Evolutionary conservation across 1,284 basidiomycete genomes (phyloP).

Genomic region (Taiwanofungus camphoratus): DNA sequence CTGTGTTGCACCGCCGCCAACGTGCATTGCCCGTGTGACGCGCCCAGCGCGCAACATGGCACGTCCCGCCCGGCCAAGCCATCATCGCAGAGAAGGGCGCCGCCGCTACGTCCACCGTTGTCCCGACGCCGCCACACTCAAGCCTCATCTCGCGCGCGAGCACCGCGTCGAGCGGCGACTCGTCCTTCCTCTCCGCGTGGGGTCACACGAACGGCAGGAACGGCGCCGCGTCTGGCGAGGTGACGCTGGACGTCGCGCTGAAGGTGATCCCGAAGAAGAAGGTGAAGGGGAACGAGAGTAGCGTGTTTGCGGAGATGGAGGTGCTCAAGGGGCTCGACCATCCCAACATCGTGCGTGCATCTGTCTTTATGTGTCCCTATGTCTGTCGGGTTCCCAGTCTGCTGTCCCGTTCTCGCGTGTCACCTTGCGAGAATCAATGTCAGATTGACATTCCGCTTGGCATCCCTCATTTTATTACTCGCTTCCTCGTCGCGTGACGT

Average conservation of each 20-base stretch:
- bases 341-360: constrained; percentile 73
- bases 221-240: constrained; percentile 12
- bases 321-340: constrained; percentile 84
- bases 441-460: too few species aligned
- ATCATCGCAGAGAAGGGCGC: constrained; percentile 55
- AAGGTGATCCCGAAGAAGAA: constrained; percentile 91
- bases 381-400: too few species aligned
- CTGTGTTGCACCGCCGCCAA: neutral
- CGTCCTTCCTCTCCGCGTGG: constrained; percentile 15
- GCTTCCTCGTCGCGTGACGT: neutral
- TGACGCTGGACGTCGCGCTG: constrained; percentile 74
- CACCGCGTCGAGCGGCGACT: constrained; percentile 15
- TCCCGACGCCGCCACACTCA: neutral
- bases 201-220: constrained; percentile 12
- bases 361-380: neutral
- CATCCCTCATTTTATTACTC: too few species aligned
- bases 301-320: constrained; percentile 88
- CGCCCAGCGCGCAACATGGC: constrained; percentile 61
- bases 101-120: constrained; percentile 25
- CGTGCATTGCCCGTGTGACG: neutral
- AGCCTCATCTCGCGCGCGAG: constrained; percentile 8
- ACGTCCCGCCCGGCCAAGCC: constrained; percentile 56
- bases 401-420: too few species aligned
- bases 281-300: constrained; percentile 81
- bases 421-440: too few species aligned